Conservation (phyloP, 192 early-diverging fungal species). For the Chytriomyces hyalinus region DNA sequence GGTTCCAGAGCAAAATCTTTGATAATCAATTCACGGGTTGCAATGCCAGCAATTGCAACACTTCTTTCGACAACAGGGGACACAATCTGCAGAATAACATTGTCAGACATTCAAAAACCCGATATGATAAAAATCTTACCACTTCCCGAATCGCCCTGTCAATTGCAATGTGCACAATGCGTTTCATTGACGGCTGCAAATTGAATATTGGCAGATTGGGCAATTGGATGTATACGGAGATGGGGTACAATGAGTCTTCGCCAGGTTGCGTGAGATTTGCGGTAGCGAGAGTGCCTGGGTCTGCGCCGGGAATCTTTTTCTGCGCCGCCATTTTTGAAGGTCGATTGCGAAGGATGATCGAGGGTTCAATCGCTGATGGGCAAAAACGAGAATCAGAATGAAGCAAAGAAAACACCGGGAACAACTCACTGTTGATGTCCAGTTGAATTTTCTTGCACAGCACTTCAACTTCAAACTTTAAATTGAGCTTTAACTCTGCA, state of each 20-base stretch:
- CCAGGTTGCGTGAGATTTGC: slow-evolving; percentile 15
- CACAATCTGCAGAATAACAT: slow-evolving; percentile 56
- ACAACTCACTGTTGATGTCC: slow-evolving; percentile 69
- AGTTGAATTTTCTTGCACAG: slow-evolving; percentile 86
- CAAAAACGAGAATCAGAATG: slow-evolving; percentile 11
- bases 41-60: slow-evolving; percentile 89
- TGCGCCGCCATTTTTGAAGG: slow-evolving; percentile 41
- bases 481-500: slow-evolving; percentile 91
- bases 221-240: slow-evolving; percentile 22
- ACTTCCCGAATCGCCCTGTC: slow-evolving; percentile 89
- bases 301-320: slow-evolving; percentile 1
- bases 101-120: slow-evolving; percentile 17
- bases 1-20: slow-evolving; percentile 97
- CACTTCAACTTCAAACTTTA: slow-evolving; percentile 98
- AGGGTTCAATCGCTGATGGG: slow-evolving; percentile 63
- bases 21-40: slow-evolving; percentile 87
- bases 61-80: slow-evolving; percentile 90
- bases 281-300: slow-evolving; percentile 19
- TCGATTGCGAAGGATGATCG: slow-evolving; percentile 68
- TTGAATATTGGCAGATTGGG: slow-evolving; percentile 78
- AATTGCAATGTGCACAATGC: slow-evolving; percentile 85
- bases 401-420: background rate
- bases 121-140: slow-evolving; percentile 11
- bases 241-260: slow-evolving; percentile 18
- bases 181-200: slow-evolving; percentile 84